Conservation (phyloP, 1,139 yeast species). For the Sugiyamaella neomexicana region DNA sequence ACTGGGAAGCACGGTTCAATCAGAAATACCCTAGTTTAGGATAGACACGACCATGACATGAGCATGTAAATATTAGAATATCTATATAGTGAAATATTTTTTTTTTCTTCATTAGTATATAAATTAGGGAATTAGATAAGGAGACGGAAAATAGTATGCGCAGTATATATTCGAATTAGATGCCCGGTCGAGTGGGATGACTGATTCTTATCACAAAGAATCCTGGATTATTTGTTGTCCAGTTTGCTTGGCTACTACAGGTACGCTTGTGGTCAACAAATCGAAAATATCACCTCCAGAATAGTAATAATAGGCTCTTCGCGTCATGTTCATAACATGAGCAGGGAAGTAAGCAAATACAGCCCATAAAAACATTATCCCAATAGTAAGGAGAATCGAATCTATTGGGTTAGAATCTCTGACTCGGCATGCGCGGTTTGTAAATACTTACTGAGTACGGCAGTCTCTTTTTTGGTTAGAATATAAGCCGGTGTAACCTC, state of each 20-base stretch:
- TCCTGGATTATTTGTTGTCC: too few relatives aligned
- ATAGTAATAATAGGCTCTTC: conserved; percentile 33
- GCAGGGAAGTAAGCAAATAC: conserved; percentile 33
- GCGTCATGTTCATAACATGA: conserved; percentile 27
- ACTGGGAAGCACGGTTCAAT: conserved; percentile 37
- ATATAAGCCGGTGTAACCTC: conserved; percentile 33
- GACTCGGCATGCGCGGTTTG: neutral
- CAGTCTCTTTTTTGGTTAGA: conserved; percentile 30
- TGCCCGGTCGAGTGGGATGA: too few relatives aligned
- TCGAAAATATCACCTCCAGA: conserved; percentile 26
- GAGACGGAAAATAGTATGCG: neutral
- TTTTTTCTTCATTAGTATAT: neutral
- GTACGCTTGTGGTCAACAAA: conserved; percentile 10
- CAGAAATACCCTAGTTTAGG: conserved; percentile 37
- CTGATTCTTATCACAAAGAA: too few relatives aligned
- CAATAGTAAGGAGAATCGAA: conserved; percentile 20
- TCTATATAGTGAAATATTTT: too few relatives aligned
- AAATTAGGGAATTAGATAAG: neutral
- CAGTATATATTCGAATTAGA: neutral
- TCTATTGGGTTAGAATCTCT: conserved; percentile 17
- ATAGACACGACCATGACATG: conserved; percentile 12
- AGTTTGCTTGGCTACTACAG: neutral
- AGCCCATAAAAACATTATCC: conserved; percentile 27
- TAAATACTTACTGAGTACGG: conserved; percentile 29
- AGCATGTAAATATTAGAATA: neutral